These are phyloP conservation scores for Pseudozyma sp. DNA, from an alignment of 1,284 basidiomycete genomes.

Conservation along the genomic window DNA sequence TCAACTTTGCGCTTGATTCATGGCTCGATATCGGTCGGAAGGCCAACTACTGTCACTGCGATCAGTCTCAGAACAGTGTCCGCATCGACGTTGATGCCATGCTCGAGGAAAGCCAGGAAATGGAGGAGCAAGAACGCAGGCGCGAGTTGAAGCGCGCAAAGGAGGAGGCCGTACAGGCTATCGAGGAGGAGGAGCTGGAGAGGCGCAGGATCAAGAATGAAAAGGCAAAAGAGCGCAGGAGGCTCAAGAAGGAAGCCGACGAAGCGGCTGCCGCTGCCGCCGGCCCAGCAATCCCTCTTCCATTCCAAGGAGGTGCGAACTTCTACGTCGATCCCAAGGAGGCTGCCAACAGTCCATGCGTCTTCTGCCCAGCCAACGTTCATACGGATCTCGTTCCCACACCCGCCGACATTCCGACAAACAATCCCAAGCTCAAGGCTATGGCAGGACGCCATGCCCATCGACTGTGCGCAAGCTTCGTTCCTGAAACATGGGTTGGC, in stretches of 20 bases:
- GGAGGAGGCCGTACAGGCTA: slow-evolving; percentile 25
- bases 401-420: slow-evolving; percentile 28
- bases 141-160: slow-evolving; percentile 73
- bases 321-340: slow-evolving; percentile 42
- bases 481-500: slow-evolving; percentile 66
- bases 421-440: slow-evolving; percentile 32
- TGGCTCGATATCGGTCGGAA: slow-evolving; percentile 86
- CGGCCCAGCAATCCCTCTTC: slow-evolving; percentile 14
- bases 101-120: slow-evolving; percentile 59
- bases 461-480: slow-evolving; percentile 63
- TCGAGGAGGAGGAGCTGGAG: slow-evolving; percentile 46
- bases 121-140: slow-evolving; percentile 59
- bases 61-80: slow-evolving; percentile 62
- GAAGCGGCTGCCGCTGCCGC: slow-evolving; percentile 29
- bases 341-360: slow-evolving; percentile 59
- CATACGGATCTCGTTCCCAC: slow-evolving; percentile 52
- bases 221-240: slow-evolving; percentile 44
- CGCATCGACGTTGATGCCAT: slow-evolving; percentile 65
- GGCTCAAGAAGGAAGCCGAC: slow-evolving; percentile 29
- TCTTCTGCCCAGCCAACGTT: slow-evolving; percentile 68
- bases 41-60: slow-evolving; percentile 66
- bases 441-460: slow-evolving; percentile 57
- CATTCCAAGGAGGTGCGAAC: slow-evolving; percentile 36
- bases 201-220: slow-evolving; percentile 42
- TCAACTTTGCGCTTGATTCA: slow-evolving; percentile 95